Evolutionary conservation across 352 stramenopile genomes (phyloP).

Genomic region (Pythium scleroteichum): DNA sequence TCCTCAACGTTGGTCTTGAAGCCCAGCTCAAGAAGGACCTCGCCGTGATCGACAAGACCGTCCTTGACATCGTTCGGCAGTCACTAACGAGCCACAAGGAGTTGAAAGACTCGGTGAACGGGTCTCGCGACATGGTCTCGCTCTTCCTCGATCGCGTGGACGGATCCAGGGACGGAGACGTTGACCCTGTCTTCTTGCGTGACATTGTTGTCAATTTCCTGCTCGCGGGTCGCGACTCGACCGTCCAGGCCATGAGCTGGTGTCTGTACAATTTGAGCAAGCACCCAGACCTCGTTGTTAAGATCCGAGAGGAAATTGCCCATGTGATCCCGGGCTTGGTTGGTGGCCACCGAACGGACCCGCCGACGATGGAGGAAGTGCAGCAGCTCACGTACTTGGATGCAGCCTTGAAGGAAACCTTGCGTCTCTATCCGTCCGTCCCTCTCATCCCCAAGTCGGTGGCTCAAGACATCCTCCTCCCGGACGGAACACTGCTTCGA

Average conservation of each 20-base stretch:
- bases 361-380: constrained; percentile 45
- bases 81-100: constrained; percentile 25
- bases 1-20: constrained; percentile 38
- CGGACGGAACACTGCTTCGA: constrained; percentile 34
- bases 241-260: constrained; percentile 72
- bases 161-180: constrained; percentile 18
- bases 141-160: constrained; percentile 48
- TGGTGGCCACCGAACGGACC: constrained; percentile 2
- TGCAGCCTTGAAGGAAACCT: constrained; percentile 39
- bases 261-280: constrained; percentile 63
- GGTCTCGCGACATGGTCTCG: constrained; percentile 38
- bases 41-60: constrained; percentile 47
- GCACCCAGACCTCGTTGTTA: constrained; percentile 44
- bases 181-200: constrained; percentile 51
- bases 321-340: constrained; percentile 27
- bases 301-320: constrained; percentile 49
- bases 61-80: constrained; percentile 46
- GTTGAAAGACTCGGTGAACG: no score
- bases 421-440: constrained; percentile 45
- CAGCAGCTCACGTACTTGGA: constrained; percentile 51
- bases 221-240: constrained; percentile 80
- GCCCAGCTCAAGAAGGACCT: constrained; percentile 37
- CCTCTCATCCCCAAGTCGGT: constrained; percentile 34
- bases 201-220: constrained; percentile 83
- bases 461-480: constrained; percentile 30